phyloP scores from a whole-genome alignment of 2,329 filamentous ascomycete genomes.

The Westerdykella ornata region DNA sequence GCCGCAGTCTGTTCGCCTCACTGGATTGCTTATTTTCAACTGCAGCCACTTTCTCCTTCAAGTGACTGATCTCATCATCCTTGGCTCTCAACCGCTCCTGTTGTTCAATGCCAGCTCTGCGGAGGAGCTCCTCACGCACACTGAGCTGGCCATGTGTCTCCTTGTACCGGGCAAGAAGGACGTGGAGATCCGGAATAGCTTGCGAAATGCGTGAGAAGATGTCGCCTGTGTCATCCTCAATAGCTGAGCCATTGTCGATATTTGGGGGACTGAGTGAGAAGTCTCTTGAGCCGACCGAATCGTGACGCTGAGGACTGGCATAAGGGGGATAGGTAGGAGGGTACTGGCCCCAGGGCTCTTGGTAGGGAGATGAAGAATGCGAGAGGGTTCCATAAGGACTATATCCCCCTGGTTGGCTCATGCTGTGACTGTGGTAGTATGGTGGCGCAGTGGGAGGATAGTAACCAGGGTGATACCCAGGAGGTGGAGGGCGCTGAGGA shows the following conservation, averaged over 20 bases:
- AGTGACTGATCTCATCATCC: constrained; percentile 47
- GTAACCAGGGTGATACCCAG: constrained; percentile 34
- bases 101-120: constrained; percentile 45
- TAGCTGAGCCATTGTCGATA: constrained; percentile 26
- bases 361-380: constrained; percentile 34
- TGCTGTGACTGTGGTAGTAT: constrained; percentile 28
- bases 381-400: constrained; percentile 31
- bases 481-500: constrained; percentile 68
- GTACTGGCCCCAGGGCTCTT: constrained; percentile 32
- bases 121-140: constrained; percentile 45
- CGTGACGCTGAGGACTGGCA: constrained; percentile 32
- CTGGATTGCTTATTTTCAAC: constrained; percentile 46
- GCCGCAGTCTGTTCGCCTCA: constrained; percentile 46
- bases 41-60: constrained; percentile 47
- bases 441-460: constrained; percentile 32
- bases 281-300: constrained; percentile 34
- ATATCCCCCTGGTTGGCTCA: constrained; percentile 31
- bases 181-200: constrained; percentile 36
- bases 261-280: constrained; percentile 23
- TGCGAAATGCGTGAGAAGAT: constrained; percentile 36
- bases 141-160: constrained; percentile 47
- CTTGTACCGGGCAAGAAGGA: constrained; percentile 42
- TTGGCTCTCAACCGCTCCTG: constrained; percentile 48
- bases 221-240: constrained; percentile 34
- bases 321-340: constrained; percentile 32